A percentile compares a stretch with the other conserved stretches of the same genome.
phyloP scores from a whole-genome alignment of 2,329 filamentous ascomycete species.

The Fusarium nygamai region DNA sequence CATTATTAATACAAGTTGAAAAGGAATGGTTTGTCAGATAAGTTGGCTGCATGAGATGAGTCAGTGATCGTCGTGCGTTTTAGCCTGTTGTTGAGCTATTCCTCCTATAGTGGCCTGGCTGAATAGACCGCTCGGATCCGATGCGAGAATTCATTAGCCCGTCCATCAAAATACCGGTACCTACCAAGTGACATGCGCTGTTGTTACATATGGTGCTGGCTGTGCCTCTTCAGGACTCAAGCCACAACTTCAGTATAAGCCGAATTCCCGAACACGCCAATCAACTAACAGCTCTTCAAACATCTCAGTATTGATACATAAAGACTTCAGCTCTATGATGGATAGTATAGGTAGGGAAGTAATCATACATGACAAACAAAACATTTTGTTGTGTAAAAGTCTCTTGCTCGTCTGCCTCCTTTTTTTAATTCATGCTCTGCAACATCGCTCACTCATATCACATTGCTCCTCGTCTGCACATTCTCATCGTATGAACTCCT shows the following conservation, averaged over 20 bases:
- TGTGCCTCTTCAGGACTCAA: background rate
- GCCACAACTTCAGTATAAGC: background rate
- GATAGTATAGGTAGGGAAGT: conserved; percentile 12
- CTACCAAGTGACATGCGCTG: background rate
- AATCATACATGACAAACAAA: conserved; percentile 28
- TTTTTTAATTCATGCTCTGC: conserved; percentile 8
- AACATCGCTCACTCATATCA: conserved; percentile 3
- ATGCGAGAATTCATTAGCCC: conserved; percentile 2
- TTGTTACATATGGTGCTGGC: background rate
- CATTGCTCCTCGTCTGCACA: background rate
- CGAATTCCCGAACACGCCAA: background rate
- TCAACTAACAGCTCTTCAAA: background rate
- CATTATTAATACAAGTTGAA: conserved; percentile 1
- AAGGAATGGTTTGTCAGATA: background rate
- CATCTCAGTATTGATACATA: conserved; percentile 23
- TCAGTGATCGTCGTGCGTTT: background rate
- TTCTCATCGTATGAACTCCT: conserved; percentile 61
- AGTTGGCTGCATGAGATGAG: conserved; percentile 8
- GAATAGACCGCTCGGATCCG: conserved; percentile 20
- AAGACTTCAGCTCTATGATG: conserved; percentile 26
- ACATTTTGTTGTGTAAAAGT: background rate
- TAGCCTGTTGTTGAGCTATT: background rate
- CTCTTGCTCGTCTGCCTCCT: conserved; percentile 2
- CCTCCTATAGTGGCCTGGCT: background rate
- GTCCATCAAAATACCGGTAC: background rate